Evolutionary conservation across 2,329 filamentous ascomycete species (phyloP), one percentile per base, ranked within the genome.

Genomic region (Diaporthe ilicicola): DNA sequence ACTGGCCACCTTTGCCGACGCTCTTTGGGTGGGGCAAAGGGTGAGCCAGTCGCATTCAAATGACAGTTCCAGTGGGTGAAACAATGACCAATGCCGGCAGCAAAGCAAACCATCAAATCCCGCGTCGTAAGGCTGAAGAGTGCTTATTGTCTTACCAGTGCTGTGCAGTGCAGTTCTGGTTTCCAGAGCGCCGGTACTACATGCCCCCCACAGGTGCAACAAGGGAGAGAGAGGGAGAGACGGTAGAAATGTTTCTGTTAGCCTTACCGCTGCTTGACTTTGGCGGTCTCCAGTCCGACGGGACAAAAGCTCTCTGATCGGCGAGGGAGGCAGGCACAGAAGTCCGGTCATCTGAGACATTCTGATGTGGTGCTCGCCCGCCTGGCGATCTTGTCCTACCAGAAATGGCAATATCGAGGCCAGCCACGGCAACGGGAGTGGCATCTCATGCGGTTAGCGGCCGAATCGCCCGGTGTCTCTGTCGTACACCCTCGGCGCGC

Each of bases 381-480:
- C 42, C 42, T 62, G 39, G 15, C 42, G 59, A 62, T 62, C 59
- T 62, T 62, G 59, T 62, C 27, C 59, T 19, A 62, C 59, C 59
- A 44, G 19, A 50, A 37, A 29, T 34, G 42, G 42, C 42, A 50
- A 62, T 62, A 62, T 62, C 59, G 27, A 34, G 42, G 59, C 59
- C 59, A 62, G 59, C 59, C 59, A 62, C n/a, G 42, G 59, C 59
- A 62, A 62, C 59, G 59, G 59, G 59, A 62, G 59, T 62, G 59
- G 59, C 59, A 62, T 62, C 59, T 17, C 59, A 62, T 62, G 27
- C 42, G 59, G 59, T 62, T 62, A 62, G 59, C 42, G 48, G 59
- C 59, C 59, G 42, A 34, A 62, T 48, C 42, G 59, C 42, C 59
- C 59, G 24, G 42, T 62, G 59, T 62, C 59, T 62, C 59, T 48